Evolutionary conservation across 2,329 filamentous ascomycete species (phyloP), one percentile per base, ranked within the genome.

Genomic region (Aureobasidium sp.): DNA sequence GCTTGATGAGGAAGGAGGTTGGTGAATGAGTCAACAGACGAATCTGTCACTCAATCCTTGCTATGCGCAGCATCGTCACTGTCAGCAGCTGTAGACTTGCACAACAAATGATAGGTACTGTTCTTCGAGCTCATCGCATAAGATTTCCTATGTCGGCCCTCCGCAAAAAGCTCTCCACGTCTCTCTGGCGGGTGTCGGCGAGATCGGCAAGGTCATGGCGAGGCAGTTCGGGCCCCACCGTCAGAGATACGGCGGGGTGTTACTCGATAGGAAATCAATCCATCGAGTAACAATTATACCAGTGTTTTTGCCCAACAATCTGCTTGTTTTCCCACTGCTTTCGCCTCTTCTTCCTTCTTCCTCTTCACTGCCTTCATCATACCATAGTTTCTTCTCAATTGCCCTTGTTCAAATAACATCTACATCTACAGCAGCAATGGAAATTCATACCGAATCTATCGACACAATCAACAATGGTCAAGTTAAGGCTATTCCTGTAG

Each of bases 401-500:
- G 12, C 29, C 11, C 31, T 2, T 12, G 0, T 12, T 14, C 11
- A 14, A 20, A 17, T n/a, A 41, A n/a, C n/a, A n/a, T n/a, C n/a
- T n/a, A n/a, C n/a, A 25, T 14, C n/a, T 34, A 37, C 17, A 42
- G 22, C 34, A 44, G 36, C 51, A 57, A 65, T 65, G 64, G 64
- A 62, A 36, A 44, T 64, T 49, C 64, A 59, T 48, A 55, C 55
- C 14, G 59, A 62, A 41, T 62, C 61, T 15, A 31, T 57, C 29
- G 61, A 63, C 37, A 59, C 53, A 3, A n/a, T 63, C 27, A 52
- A 37, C 53, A 53, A 27, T 45, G 52, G 45, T 27, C 48, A 55
- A 34, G 56, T 59, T 41, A 64, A 62, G 34, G 41, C 39, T 20
- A 63, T 66, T 17, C 42, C 62, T n/a, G 48, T 56, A 3, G 64